Conservation (phyloP, 106 monocot genomes). For the Vanilla planifolia region DNA sequence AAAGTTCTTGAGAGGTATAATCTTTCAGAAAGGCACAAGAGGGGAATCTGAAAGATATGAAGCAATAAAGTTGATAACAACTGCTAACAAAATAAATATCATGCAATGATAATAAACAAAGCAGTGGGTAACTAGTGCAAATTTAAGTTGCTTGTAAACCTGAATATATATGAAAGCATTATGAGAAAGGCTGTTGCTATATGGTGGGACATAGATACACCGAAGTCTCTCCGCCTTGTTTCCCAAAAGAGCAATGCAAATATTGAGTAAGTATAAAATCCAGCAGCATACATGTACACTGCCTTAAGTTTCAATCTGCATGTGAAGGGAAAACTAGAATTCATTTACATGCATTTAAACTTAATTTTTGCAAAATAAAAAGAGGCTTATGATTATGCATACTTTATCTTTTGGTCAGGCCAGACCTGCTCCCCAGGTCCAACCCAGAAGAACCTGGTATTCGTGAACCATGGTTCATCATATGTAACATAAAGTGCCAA, state of each 20-base stretch:
- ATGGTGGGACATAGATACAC: constrained; percentile 92
- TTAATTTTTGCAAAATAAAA: not conserved
- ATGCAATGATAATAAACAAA: no score
- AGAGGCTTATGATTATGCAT: constrained; percentile 9
- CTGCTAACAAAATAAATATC: no score
- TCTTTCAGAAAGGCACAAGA: no score
- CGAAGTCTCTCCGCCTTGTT: constrained; percentile 86
- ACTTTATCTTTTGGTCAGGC: constrained; percentile 90
- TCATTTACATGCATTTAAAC: not conserved
- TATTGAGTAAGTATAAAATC: constrained; percentile 91
- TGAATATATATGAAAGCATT: constrained; percentile 71
- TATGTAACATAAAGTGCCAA: constrained; percentile 70
- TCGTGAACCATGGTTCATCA: constrained; percentile 83
- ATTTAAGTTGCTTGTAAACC: constrained; percentile 30
- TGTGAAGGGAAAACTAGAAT: constrained; percentile 10
- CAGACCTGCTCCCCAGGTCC: constrained; percentile 89
- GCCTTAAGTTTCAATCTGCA: constrained; percentile 73
- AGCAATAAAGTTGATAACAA: no score
- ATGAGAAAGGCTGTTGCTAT: constrained; percentile 71
- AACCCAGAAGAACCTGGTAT: constrained; percentile 75
- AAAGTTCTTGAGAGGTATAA: no score
- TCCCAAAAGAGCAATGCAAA: constrained; percentile 94
- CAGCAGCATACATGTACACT: constrained; percentile 80
- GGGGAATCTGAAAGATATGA: no score
- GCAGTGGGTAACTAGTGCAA: not conserved